phyloP scores from a whole-genome alignment of 2,329 filamentous ascomycete genomes.

The Macrophomina tecta region DNA sequence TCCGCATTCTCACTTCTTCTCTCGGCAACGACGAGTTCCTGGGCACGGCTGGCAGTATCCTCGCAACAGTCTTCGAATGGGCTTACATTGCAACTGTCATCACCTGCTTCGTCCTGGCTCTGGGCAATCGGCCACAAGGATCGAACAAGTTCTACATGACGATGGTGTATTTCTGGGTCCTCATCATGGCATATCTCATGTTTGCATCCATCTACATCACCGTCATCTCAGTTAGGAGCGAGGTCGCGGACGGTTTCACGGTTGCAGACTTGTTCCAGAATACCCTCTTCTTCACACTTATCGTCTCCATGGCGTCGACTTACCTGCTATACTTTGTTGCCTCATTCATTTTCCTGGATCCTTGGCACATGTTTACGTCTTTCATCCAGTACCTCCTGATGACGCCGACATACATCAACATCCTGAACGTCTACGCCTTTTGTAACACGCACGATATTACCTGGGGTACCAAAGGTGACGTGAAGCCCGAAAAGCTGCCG shows the following conservation, averaged over 20 bases:
- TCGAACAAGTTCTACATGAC: conserved; percentile 93
- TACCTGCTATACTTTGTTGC: conserved; percentile 92
- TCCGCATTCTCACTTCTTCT: conserved; percentile 92
- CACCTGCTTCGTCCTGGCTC: conserved; percentile 90
- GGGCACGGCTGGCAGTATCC: conserved; percentile 75
- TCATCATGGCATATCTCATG: conserved; percentile 93
- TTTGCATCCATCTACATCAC: conserved; percentile 96
- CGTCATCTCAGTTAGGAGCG: conserved; percentile 78
- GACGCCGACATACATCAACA: conserved; percentile 96
- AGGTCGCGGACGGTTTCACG: conserved; percentile 70
- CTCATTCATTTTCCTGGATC: conserved; percentile 93
- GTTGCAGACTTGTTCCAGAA: conserved; percentile 81
- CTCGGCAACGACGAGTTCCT: conserved; percentile 73
- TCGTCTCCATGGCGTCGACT: conserved; percentile 89
- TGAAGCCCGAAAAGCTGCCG: conserved; percentile 89
- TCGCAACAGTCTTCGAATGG: conserved; percentile 94
- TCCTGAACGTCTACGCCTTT: conserved; percentile 98
- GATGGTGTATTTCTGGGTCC: conserved; percentile 98
- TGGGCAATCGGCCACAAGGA: conserved; percentile 93
- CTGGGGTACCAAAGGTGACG: conserved; percentile 97
- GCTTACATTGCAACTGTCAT: conserved; percentile 90
- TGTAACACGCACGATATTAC: conserved; percentile 98
- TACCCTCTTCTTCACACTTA: conserved; percentile 87
- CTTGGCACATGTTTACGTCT: conserved; percentile 98
- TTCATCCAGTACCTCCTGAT: conserved; percentile 94